Percentiles rank a stretch among this genome's conserved stretches.
These are phyloP conservation scores for Plectosphaerella sp. DNA, from an alignment of 2,329 filamentous ascomycete genomes.

Conservation along the genomic window DNA sequence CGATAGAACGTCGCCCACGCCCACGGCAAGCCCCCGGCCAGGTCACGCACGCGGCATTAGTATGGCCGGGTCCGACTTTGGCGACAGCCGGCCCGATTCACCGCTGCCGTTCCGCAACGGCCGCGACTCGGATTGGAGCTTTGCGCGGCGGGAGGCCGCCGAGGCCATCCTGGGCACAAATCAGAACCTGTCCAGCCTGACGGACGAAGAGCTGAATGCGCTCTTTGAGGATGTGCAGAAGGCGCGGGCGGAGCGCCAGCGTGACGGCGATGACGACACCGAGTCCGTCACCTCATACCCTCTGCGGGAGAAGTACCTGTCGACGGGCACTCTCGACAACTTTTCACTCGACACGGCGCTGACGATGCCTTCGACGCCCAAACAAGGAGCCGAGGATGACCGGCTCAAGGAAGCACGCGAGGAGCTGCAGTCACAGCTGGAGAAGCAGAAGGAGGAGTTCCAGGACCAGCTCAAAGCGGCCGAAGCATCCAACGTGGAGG, in stretches of 20 bases:
- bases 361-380: constrained; percentile 91
- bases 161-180: constrained; percentile 84
- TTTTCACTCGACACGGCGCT: constrained; percentile 92
- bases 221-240: constrained; percentile 92
- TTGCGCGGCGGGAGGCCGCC: constrained; percentile 89
- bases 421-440: constrained; percentile 77
- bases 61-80: constrained; percentile 72
- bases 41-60: constrained; percentile 78
- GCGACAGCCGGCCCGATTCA: constrained; percentile 74
- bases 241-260: constrained; percentile 68
- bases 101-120: constrained; percentile 66
- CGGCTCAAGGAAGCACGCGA: constrained; percentile 70
- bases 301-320: constrained; percentile 90
- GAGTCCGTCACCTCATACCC: constrained; percentile 88
- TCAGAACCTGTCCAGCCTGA: constrained; percentile 84
- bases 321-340: constrained; percentile 90
- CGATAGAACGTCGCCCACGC: constrained; percentile 51
- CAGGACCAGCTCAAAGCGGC: constrained; percentile 72
- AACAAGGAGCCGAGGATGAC: constrained; percentile 71
- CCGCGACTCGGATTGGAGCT: constrained; percentile 89
- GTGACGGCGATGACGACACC: constrained; percentile 82
- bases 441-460: constrained; percentile 80
- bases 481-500: constrained; percentile 70
- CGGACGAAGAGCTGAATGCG: constrained; percentile 89
- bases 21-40: constrained; percentile 56